Evolutionary conservation across 768 basidiomycete genomes (phyloP).

Genomic region (Inosperma sp.): DNA sequence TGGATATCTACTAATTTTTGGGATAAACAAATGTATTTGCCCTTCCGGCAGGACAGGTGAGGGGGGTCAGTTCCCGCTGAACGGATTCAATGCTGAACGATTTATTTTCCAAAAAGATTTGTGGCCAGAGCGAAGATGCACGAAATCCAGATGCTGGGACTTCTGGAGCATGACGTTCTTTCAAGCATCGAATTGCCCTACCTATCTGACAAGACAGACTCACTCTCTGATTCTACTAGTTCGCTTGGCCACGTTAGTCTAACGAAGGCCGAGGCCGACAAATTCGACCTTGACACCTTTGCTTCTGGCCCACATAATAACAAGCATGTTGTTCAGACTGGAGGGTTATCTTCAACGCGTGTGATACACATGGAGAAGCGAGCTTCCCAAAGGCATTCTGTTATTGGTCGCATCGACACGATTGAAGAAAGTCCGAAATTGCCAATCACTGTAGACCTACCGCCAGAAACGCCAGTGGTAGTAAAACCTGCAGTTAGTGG

Average conservation of each 20-base stretch:
- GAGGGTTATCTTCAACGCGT: conserved; percentile 39
- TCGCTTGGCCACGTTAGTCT: conserved; percentile 32
- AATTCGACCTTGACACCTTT: conserved; percentile 72
- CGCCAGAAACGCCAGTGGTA: conserved; percentile 37
- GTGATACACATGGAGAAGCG: conserved; percentile 43
- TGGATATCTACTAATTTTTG: conserved; percentile 81
- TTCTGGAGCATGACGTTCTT: conserved; percentile 87
- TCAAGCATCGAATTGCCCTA: conserved; percentile 86
- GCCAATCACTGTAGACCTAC: conserved; percentile 46
- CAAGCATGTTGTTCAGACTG: conserved; percentile 25
- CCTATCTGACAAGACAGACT: conserved; percentile 44
- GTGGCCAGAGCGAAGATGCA: conserved; percentile 95
- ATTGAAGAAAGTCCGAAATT: conserved; percentile 68
- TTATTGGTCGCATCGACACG: conserved; percentile 46
- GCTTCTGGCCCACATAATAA: conserved; percentile 38
- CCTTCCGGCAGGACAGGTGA: conserved; percentile 74
- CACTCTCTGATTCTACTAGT: conserved; percentile 32
- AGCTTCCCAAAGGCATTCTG: conserved; percentile 47
- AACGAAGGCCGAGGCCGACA: conserved; percentile 57
- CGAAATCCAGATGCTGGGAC: conserved; percentile 91
- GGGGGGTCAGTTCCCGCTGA: conserved; percentile 11
- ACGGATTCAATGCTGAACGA: neutral
- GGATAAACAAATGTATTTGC: conserved; percentile 84
- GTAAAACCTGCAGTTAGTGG: conserved; percentile 12
- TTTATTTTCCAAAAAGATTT: conserved; percentile 52